Percentiles rank a stretch among this genome's conserved stretches.
Evolutionary conservation across 23 red algal species (phyloP).

Genomic region (Gracilaria caudata): DNA sequence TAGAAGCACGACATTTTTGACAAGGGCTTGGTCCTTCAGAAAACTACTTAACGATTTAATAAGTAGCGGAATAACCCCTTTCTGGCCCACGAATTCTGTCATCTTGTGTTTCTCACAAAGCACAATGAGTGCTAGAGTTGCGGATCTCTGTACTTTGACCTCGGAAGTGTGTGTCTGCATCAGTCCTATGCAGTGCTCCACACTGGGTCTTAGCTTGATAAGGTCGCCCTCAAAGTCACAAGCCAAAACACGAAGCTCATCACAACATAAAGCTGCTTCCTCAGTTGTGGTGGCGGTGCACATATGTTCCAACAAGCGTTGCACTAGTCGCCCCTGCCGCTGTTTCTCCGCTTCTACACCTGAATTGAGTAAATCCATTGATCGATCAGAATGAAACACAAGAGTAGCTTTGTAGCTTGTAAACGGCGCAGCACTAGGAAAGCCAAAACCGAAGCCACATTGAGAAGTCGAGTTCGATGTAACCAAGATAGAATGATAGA

Average conservation of each 20-base stretch:
- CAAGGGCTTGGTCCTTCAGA: neutral
- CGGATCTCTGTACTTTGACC: constrained; percentile 8
- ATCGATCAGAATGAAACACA: neutral
- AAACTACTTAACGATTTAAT: neutral
- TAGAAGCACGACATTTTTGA: constrained; percentile 28
- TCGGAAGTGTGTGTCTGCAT: constrained; percentile 5
- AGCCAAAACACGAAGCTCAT: neutral
- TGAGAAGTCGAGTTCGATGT: too few species aligned
- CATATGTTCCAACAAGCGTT: neutral
- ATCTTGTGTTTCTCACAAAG: constrained; percentile 44
- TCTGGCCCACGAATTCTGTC: constrained; percentile 7
- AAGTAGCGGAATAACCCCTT: neutral
- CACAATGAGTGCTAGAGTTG: constrained; percentile 18
- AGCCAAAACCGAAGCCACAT: neutral
- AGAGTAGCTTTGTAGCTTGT: neutral
- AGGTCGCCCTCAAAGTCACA: neutral
- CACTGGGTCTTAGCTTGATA: neutral
- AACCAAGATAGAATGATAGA: too few species aligned
- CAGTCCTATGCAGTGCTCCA: neutral
- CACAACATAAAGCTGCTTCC: neutral
- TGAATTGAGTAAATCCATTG: neutral
- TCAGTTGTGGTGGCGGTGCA: neutral
- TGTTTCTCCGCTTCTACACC: neutral
- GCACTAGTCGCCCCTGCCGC: neutral
- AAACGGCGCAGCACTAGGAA: neutral